Evolutionary conservation across 2,329 filamentous ascomycete genomes (phyloP).

Genomic region (Pestalotiopsis sp.): DNA sequence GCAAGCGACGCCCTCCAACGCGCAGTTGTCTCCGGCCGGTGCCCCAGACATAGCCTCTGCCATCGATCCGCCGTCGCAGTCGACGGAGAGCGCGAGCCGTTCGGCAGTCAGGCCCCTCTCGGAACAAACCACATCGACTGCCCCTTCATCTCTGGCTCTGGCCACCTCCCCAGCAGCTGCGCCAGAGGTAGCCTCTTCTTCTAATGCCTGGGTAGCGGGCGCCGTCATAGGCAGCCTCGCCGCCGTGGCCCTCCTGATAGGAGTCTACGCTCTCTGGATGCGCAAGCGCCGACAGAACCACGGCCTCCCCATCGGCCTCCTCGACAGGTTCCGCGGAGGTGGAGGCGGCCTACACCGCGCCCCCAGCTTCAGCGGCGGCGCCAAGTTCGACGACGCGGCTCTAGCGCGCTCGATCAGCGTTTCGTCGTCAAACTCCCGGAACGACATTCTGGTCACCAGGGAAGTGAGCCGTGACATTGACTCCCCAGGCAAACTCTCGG

Average conservation of each 20-base stretch:
- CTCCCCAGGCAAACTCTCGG: not conserved
- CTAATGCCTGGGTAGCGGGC: slow-evolving; percentile 36
- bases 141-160: not conserved
- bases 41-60: not conserved
- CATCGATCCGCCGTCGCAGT: not conserved
- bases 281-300: slow-evolving; percentile 23
- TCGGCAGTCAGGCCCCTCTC: not conserved
- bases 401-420: not conserved
- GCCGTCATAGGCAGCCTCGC: slow-evolving; percentile 36
- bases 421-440: not conserved
- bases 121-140: slow-evolving; percentile 1
- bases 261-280: slow-evolving; percentile 33
- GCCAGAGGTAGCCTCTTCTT: slow-evolving; percentile 11
- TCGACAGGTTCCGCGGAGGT: not conserved
- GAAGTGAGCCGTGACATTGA: not conserved
- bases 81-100: not conserved
- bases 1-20: not conserved
- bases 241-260: slow-evolving; percentile 33
- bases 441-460: not conserved
- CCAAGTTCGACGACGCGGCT: not conserved
- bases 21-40: not conserved
- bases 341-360: not conserved
- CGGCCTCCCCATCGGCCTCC: not conserved
- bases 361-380: not conserved
- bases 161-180: not conserved